Evolutionary conservation across 2,329 filamentous ascomycete genomes (phyloP).

Genomic region (Pseudocercospora fijiensis): DNA sequence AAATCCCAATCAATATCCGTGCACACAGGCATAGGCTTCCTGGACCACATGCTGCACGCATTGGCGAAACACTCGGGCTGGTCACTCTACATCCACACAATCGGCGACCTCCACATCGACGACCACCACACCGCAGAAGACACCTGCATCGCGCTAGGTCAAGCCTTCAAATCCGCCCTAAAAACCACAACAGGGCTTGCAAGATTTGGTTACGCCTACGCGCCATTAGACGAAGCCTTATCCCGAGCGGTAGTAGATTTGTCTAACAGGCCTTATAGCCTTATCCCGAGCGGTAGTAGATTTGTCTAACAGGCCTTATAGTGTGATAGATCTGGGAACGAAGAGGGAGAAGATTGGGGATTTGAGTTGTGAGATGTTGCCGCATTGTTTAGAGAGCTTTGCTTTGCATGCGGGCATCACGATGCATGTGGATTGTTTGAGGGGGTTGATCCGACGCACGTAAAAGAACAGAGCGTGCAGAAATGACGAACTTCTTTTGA

Average conservation of each 20-base stretch:
- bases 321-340: constrained; percentile 83
- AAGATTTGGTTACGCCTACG: constrained; percentile 88
- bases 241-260: constrained; percentile 93
- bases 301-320: constrained; percentile 85
- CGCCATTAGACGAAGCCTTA: constrained; percentile 90
- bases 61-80: constrained; percentile 94
- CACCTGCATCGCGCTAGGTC: constrained; percentile 84
- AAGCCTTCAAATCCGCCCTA: constrained; percentile 77
- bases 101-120: constrained; percentile 92
- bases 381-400: constrained; percentile 92
- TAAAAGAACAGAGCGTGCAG: constrained; percentile 92
- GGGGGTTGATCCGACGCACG: constrained; percentile 94
- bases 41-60: constrained; percentile 98
- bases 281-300: constrained; percentile 92
- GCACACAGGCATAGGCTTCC: constrained; percentile 92
- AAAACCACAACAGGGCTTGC: constrained; percentile 76
- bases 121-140: constrained; percentile 99
- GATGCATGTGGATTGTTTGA: constrained; percentile 89
- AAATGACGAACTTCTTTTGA: too few species aligned
- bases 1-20: constrained; percentile 82
- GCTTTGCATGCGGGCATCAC: constrained; percentile 86
- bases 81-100: constrained; percentile 79
- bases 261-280: constrained; percentile 85
- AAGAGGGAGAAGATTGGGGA: constrained; percentile 91
- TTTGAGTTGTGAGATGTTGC: constrained; percentile 93